Conservation (phyloP, 306 rosid genomes). For the Corylus avellana region DNA sequence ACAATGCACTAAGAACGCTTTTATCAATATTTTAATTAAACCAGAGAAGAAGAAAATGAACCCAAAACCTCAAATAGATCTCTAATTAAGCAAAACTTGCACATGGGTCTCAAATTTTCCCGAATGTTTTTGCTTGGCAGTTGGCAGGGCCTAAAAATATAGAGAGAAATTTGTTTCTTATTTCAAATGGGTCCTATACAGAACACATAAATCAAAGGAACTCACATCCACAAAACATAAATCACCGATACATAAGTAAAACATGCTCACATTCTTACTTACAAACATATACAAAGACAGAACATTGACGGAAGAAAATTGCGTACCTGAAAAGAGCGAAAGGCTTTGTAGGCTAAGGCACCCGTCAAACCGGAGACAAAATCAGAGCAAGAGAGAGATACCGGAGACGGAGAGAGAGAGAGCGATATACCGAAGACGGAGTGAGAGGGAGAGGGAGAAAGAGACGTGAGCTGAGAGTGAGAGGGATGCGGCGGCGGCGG, state of each 20-base stretch:
- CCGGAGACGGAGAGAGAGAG: background rate
- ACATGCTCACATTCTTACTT: no score
- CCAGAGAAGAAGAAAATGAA: no score
- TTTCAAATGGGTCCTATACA: background rate
- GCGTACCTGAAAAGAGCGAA: background rate
- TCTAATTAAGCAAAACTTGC: background rate
- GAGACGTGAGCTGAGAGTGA: no score
- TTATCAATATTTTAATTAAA: no score
- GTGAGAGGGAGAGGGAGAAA: no score
- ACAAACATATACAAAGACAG: no score
- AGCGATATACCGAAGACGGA: background rate
- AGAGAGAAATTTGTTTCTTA: background rate
- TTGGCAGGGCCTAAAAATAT: no score
- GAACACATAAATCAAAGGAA: background rate
- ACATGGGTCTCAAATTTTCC: background rate
- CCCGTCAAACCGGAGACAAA: background rate
- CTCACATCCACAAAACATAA: background rate
- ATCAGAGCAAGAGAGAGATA: background rate
- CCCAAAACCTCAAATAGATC: background rate
- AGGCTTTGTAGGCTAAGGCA: background rate
- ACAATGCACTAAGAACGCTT: background rate
- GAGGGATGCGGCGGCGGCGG: no score
- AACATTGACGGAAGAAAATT: no score
- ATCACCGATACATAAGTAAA: no score
- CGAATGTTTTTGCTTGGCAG: no score